These are phyloP conservation scores for Solanum tacnaense DNA, from an alignment of 257 asterid genomes.

Conservation along the genomic window DNA sequence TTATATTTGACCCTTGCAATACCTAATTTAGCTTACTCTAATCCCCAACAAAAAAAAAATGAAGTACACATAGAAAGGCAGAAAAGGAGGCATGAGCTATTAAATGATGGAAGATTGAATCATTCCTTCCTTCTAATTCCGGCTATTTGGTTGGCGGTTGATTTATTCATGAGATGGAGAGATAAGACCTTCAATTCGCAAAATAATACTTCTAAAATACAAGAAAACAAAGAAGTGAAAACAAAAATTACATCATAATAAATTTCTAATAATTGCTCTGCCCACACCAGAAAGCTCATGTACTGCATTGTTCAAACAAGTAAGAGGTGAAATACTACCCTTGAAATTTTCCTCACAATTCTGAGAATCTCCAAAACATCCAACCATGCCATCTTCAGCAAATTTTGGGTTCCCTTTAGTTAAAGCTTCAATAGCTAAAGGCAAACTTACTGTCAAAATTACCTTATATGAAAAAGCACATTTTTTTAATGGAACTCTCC, in stretches of 20 bases:
- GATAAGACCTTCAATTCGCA: background rate
- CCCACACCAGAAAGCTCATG: constrained; percentile 40
- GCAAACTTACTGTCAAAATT: background rate
- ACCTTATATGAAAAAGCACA: background rate
- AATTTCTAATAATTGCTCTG: constrained; percentile 18
- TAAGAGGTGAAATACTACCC: background rate
- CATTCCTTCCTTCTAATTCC: background rate
- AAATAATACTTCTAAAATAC: background rate
- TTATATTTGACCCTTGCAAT: background rate
- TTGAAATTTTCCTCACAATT: constrained; percentile 8
- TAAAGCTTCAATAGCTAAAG: constrained; percentile 14
- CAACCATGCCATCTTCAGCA: constrained; percentile 15
- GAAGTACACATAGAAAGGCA: background rate
- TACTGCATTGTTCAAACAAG: constrained; percentile 4
- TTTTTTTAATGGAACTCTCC: background rate
- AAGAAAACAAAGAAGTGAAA: background rate
- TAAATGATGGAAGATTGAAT: background rate
- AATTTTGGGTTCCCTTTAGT: constrained; percentile 21
- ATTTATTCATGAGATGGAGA: background rate
- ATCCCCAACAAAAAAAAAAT: background rate
- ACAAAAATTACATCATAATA: constrained; percentile 11
- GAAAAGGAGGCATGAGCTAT: background rate
- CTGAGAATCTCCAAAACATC: constrained; percentile 6
- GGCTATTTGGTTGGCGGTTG: background rate
- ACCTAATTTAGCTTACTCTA: background rate